Evolutionary conservation across 1,284 basidiomycete species (phyloP).

Genomic region (Tilletia setariae): DNA sequence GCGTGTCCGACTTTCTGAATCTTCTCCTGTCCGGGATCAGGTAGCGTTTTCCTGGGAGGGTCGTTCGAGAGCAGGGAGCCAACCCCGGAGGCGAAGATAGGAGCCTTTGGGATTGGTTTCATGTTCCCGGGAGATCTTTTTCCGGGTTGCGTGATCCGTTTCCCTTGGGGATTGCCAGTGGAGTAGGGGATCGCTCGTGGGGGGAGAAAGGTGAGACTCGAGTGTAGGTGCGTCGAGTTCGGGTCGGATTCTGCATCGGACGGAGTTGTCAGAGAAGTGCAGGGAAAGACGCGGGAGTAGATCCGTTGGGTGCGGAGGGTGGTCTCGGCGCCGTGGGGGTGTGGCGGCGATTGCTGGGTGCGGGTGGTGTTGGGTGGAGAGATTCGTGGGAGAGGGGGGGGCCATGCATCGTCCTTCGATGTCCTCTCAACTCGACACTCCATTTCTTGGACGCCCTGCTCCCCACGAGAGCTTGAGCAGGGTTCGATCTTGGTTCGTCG

Average conservation of each 20-base stretch:
- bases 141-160: no score
- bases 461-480: constrained; percentile 12
- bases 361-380: background rate
- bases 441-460: background rate
- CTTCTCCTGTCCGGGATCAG: background rate
- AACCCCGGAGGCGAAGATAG: constrained; percentile 11
- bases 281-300: no score
- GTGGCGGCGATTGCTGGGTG: background rate
- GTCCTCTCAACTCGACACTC: no score
- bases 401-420: no score
- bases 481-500: constrained; percentile 10
- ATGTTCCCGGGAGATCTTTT: background rate
- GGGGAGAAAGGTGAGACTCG: no score
- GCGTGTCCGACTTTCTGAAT: no score
- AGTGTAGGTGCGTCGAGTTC: no score
- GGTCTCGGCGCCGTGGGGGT: no score
- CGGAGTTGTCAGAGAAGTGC: background rate
- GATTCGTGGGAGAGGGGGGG: background rate
- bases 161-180: no score
- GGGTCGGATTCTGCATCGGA: background rate
- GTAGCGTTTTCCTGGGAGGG: background rate
- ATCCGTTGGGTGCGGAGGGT: no score
- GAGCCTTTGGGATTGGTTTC: constrained; percentile 1
- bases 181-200: no score
- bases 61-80: background rate